These are phyloP conservation scores for Penicillium sp. DNA, from an alignment of 2,329 filamentous ascomycete species.

Conservation along the genomic window DNA sequence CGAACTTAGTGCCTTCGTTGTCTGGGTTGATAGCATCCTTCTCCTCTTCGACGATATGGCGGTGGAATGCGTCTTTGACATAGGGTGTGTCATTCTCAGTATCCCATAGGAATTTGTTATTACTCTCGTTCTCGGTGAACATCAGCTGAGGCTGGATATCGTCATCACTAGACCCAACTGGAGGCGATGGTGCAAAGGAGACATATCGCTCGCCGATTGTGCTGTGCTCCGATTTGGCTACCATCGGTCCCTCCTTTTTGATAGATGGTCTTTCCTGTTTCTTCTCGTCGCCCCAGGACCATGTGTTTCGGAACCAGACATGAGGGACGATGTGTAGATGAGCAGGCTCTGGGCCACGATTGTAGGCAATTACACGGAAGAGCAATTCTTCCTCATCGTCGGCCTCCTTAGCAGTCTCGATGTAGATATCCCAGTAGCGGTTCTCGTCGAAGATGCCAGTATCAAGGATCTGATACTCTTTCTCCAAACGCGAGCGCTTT, in stretches of 20 bases:
- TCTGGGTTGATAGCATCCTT: slow-evolving; percentile 79
- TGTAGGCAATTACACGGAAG: slow-evolving; percentile 95
- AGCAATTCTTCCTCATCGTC: slow-evolving; percentile 87
- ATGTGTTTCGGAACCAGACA: slow-evolving; percentile 96
- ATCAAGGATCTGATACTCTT: slow-evolving; percentile 89
- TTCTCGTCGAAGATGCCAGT: slow-evolving; percentile 86
- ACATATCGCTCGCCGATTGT: slow-evolving; percentile 80
- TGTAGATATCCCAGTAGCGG: slow-evolving; percentile 94
- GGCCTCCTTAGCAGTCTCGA: slow-evolving; percentile 93
- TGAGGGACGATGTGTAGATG: slow-evolving; percentile 92
- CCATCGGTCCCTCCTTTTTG: slow-evolving; percentile 62
- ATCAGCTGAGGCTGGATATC: slow-evolving; percentile 83
- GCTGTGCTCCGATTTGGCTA: slow-evolving; percentile 74
- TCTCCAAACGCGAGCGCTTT: slow-evolving; percentile 69
- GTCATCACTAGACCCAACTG: slow-evolving; percentile 71
- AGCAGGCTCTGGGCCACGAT: slow-evolving; percentile 84
- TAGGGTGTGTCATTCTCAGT: slow-evolving; percentile 77
- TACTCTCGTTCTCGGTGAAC: slow-evolving; percentile 96
- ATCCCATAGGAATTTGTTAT: slow-evolving; percentile 73
- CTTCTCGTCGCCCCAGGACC: slow-evolving; percentile 85
- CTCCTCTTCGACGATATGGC: slow-evolving; percentile 78
- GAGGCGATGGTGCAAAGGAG: slow-evolving; percentile 84
- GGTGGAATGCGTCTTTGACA: slow-evolving; percentile 94
- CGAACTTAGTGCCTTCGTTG: slow-evolving; percentile 79
- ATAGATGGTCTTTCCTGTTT: slow-evolving; percentile 79